Percentiles rank a stretch among this genome's conserved stretches.
phyloP scores from a whole-genome alignment of 2,329 filamentous ascomycete genomes.

The Cordyceps cateniannulata region DNA sequence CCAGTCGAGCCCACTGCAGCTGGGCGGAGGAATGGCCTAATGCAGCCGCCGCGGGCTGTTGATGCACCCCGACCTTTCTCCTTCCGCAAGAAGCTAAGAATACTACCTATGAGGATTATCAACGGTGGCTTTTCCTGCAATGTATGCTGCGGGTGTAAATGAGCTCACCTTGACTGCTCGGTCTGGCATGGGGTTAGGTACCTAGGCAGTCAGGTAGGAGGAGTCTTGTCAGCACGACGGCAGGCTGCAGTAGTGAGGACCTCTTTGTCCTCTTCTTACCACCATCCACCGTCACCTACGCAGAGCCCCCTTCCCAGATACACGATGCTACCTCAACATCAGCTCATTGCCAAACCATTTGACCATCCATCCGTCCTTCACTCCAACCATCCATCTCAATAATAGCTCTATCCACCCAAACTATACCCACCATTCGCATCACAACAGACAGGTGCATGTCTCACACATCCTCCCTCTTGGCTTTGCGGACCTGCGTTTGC shows the following conservation, averaged over 20 bases:
- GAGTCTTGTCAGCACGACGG: too few species aligned
- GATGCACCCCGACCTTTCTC: not conserved
- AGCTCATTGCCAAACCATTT: not conserved
- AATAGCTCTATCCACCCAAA: not conserved
- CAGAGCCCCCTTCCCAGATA: too few species aligned
- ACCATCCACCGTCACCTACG: too few species aligned
- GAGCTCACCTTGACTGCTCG: not conserved
- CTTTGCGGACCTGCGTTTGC: conserved; percentile 2
- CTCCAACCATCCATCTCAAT: not conserved
- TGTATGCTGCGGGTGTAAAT: not conserved
- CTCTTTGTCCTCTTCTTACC: not conserved
- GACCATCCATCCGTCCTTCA: not conserved
- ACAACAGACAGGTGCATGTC: not conserved
- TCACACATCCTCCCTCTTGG: not conserved
- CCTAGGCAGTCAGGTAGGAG: too few species aligned
- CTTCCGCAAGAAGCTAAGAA: not conserved
- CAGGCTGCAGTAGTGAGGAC: too few species aligned
- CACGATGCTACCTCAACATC: not conserved
- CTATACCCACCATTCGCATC: not conserved
- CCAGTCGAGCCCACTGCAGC: not conserved
- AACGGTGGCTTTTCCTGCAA: not conserved
- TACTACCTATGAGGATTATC: not conserved
- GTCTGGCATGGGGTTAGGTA: too few species aligned
- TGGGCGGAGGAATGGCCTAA: not conserved
- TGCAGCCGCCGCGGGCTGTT: not conserved